Base-by-base conservation (phyloP, 169 alveolate genomes). In the Eimeria necatrix region DNA sequence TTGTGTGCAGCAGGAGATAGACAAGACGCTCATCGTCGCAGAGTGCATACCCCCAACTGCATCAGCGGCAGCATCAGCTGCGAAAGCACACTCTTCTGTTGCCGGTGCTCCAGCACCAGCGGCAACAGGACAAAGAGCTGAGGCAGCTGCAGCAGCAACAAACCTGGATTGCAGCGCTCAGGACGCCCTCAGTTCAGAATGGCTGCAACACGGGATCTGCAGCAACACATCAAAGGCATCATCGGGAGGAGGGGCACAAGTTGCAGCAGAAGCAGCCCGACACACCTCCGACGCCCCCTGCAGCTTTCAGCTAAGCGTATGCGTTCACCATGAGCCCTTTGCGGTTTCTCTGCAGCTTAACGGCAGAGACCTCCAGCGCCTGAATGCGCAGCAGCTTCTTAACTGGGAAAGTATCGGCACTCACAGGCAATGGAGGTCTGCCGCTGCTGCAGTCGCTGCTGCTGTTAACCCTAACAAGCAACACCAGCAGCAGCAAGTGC, bases 341-440 rank as follows among this genome's bases (percentile, higher is more conserved):
- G 87, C 64, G 68, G 87, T 76, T 56, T 76, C 87, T 76, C 49
- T 76, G 46, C 68, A 76, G 24, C 46, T 49, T 26, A 76, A 76
- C 46, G 87, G 61, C 41, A 9, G 87, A 12, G 59, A 49, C 48
- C 32, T 76, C 32, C 87, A 76, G 87, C 87, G 64, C 61, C 59
- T 76, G 20, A 76, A 76, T 18, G 87, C 59, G 59, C 59, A 76
- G 87, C 87, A 76, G 64, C 87, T 76, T 18, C 87, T 76, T 10
- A 76, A 76, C 26, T 76, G 87, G 87, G 87, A 76, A 48, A 76
- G 87, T 60, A 22, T 14, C 80, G 26, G 85, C 85, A 74, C 61
- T 60, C 14, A 22, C 64, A 76, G 64, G 12, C 64, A 76, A 41
- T 46, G 59, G 84, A 24, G 84, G 1, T 10, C 84, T 22, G 84